Base-by-base conservation (phyloP, 306 rosid species). In the Prunus armeniaca region DNA sequence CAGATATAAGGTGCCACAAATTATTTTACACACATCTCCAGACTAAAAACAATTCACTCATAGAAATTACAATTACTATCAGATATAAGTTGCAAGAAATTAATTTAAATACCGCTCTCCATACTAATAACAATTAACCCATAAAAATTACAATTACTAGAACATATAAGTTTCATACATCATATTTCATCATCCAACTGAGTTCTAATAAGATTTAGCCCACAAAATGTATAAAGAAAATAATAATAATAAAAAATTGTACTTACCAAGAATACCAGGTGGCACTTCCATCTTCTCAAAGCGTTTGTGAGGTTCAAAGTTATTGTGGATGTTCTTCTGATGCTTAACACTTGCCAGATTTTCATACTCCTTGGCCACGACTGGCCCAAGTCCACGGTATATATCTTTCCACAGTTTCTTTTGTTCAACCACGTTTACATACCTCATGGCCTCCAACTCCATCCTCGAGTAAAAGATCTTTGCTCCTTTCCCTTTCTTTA, bases 361-460 rank as follows among this genome's bases (percentile, higher is more conserved):
- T 63, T 91, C 87, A 61, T 89, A 94, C 83, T 92, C 97, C 69
- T 38, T 84, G 4, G 89, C 78, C 60, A 94, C 91, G 12, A 32
- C 30, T 9, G 86, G 72, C 47, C 83, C 80, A 76, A 94, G 87
- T 3, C 83, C 83, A 5, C 65, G 45, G 82, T 86, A 84, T 9
- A 92, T 80, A 3, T 67, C 73, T 51, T 87, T 85, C 98, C 98
- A 94, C 73, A 80, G 63, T 9, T 73, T 67, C 74, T 79, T 82
- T 76, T 92, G 98, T 60, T 83, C 88, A 2, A 47, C 80, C 15
- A 84, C 54, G 38, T 88, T 84, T 32, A 81, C 78, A 63, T 86
- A 90, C 78, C 95, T 84, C 83, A 94, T 47, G 69, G 91, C 85
- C 85, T 87, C 92, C 91, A 92, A 72, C 25, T 76, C 90, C 76